Evolutionary conservation across 495 filamentous ascomycete species (phyloP).

Genomic region (Lasiosphaeris hirsuta): DNA sequence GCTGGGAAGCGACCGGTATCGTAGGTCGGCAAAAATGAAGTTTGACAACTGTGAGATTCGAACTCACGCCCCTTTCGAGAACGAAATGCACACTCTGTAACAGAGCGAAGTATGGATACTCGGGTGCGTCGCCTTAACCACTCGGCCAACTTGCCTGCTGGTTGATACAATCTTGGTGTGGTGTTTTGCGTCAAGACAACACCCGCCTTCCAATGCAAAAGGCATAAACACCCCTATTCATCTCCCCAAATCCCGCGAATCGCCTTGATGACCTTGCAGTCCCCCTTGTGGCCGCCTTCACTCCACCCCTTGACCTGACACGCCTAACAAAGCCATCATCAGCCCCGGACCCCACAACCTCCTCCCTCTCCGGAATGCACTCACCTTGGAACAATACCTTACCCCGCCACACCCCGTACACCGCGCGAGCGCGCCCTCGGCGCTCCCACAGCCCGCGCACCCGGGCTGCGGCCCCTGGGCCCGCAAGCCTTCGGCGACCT

Average conservation of each 20-base stretch:
- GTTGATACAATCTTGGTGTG: no score
- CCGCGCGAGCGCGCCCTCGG: constrained; percentile 23
- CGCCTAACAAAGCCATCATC: constrained; percentile 19
- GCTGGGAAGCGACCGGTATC: no score
- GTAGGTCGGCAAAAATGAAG: no score
- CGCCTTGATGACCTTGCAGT: constrained; percentile 40
- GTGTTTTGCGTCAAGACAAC: no score
- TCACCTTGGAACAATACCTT: constrained; percentile 43
- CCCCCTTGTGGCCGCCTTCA: constrained; percentile 39
- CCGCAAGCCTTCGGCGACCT: constrained; percentile 25
- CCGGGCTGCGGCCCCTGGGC: constrained; percentile 13
- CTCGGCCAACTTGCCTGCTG: no score
- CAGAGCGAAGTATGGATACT: no score
- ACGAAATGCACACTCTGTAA: no score
- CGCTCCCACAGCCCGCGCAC: constrained; percentile 25
- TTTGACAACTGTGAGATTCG: no score
- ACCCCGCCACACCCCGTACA: constrained; percentile 42
- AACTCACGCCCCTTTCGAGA: no score
- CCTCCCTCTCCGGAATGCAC: constrained; percentile 2
- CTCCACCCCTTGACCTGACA: constrained; percentile 43
- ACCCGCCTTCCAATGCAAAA: background rate
- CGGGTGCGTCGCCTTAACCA: no score
- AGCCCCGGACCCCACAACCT: constrained; percentile 3
- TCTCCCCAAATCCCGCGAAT: constrained; percentile 36
- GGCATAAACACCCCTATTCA: background rate